These are phyloP conservation scores for Hypseocharis bilobata DNA, from an alignment of 441 rosid species.

Conservation along the genomic window DNA sequence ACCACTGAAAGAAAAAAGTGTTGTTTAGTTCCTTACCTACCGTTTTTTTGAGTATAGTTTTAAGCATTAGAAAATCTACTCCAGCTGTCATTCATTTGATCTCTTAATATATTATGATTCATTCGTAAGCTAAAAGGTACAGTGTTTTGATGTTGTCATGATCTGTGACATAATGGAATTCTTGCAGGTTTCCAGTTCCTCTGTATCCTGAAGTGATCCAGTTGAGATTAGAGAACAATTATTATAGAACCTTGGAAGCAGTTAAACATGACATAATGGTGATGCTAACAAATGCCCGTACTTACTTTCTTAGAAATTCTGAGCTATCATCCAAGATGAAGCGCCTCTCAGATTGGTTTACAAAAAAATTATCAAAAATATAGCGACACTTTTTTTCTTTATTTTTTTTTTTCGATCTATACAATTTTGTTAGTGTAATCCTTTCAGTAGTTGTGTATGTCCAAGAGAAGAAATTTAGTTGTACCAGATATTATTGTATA, in stretches of 20 bases:
- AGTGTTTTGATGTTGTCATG: too few species aligned
- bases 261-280: conserved; percentile 45
- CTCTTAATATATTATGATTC: too few species aligned
- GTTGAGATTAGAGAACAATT: conserved; percentile 48
- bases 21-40: background rate
- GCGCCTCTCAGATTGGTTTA: conserved; percentile 53
- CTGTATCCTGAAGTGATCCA: conserved; percentile 54
- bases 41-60: background rate
- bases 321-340: conserved; percentile 41
- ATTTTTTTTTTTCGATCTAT: background rate
- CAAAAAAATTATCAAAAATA: conserved; percentile 34
- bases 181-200: conserved; percentile 62
- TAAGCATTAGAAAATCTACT: background rate
- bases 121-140: background rate
- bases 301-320: conserved; percentile 36
- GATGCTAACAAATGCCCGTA: conserved; percentile 48
- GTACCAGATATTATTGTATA: background rate
- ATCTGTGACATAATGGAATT: conserved; percentile 5
- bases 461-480: background rate
- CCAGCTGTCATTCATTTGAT: background rate
- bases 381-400: background rate
- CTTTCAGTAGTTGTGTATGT: background rate
- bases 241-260: conserved; percentile 52
- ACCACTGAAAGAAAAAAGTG: background rate
- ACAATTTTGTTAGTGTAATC: background rate